Conservation (phyloP, 306 rosid genomes). For the Vigna angularis region DNA sequence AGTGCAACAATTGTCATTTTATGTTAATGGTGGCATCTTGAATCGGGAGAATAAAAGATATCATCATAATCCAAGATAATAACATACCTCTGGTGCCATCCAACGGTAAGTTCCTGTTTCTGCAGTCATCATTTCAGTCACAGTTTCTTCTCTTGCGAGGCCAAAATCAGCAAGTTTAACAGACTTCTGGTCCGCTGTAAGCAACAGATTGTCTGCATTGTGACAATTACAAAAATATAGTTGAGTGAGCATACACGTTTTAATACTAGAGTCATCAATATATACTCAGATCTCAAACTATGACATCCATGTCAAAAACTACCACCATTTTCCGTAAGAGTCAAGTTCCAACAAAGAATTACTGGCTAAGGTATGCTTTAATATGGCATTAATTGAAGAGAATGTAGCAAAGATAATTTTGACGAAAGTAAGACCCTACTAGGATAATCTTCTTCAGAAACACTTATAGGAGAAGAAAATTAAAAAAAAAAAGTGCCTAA, state of each 20-base stretch:
- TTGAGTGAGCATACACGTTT: conserved; percentile 17
- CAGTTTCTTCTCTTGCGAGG: conserved; percentile 96
- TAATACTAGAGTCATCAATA: conserved; percentile 10
- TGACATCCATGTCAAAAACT: neutral
- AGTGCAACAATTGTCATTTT: conserved; percentile 1
- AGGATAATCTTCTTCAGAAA: neutral
- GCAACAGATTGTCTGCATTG: conserved; percentile 88
- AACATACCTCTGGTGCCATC: conserved; percentile 97
- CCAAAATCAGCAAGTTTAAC: conserved; percentile 97
- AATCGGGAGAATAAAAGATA: conserved; percentile 8
- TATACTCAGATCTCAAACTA: conserved; percentile 19
- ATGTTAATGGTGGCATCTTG: conserved; percentile 1
- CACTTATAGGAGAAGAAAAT: no score
- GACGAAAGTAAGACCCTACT: neutral
- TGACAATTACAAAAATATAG: conserved; percentile 25
- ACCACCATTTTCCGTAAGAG: conserved; percentile 3
- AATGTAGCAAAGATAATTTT: neutral
- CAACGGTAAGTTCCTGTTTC: conserved; percentile 98
- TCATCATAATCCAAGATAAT: conserved; percentile 1
- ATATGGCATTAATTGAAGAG: neutral
- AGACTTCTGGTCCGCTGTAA: conserved; percentile 83
- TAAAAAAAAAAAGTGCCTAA: neutral
- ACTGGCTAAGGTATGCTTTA: neutral
- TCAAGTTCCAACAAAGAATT: neutral
- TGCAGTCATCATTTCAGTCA: conserved; percentile 98